Evolutionary conservation across 1,139 yeast species (phyloP).

Genomic region (Blastobotrys elegans): DNA sequence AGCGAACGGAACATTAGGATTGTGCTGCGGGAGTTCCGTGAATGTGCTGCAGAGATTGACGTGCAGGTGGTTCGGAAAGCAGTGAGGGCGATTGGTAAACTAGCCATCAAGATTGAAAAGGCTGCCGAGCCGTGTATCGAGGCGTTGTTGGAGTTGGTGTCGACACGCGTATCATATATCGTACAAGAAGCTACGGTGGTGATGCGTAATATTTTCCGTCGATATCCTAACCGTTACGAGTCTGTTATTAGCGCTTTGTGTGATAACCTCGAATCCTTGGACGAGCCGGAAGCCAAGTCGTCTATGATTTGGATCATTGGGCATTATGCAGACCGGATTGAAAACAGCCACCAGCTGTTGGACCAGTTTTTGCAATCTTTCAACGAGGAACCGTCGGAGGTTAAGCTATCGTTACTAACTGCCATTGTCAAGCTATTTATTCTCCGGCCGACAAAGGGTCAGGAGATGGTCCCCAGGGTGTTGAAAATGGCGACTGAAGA

Average conservation of each 20-base stretch:
- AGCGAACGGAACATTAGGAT: constrained; percentile 53
- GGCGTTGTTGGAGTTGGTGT: constrained; percentile 53
- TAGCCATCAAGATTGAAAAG: constrained; percentile 68
- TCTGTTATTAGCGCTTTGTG: constrained; percentile 42
- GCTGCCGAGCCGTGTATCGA: constrained; percentile 62
- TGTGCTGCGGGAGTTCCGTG: constrained; percentile 72
- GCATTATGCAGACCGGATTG: constrained; percentile 53
- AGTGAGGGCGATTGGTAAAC: constrained; percentile 81
- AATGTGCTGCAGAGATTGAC: constrained; percentile 83
- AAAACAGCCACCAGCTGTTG: constrained; percentile 45
- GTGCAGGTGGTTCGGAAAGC: constrained; percentile 83
- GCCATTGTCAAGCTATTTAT: constrained; percentile 70
- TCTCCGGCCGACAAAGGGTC: constrained; percentile 51
- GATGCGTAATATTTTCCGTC: constrained; percentile 67
- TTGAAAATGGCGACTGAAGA: constrained; percentile 74
- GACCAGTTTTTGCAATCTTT: constrained; percentile 45
- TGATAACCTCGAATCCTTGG: constrained; percentile 44
- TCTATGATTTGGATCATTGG: constrained; percentile 85
- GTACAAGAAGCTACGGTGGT: constrained; percentile 79
- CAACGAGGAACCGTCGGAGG: constrained; percentile 61
- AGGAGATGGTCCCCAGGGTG: constrained; percentile 52
- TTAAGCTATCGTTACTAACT: constrained; percentile 68
- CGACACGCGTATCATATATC: constrained; percentile 66
- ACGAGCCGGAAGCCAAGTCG: constrained; percentile 74
- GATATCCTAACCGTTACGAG: constrained; percentile 56